Evolutionary conservation across 495 filamentous ascomycete species (phyloP), one percentile per base, ranked within the genome.

Genomic region (Aspergillus saccharolyticus): DNA sequence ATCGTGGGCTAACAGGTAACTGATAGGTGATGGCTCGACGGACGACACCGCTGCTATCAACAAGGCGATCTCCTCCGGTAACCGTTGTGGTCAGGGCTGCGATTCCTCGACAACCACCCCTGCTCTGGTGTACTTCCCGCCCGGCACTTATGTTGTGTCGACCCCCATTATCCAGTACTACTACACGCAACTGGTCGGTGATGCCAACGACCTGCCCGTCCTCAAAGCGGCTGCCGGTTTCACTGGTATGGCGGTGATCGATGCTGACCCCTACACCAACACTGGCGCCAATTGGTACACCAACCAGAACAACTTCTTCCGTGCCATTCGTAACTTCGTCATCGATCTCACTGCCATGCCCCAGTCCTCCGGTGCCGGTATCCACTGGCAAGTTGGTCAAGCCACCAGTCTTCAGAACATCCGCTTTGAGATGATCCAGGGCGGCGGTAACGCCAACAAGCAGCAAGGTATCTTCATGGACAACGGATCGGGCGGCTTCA

Each of bases 251-350:
- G 93, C 85, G 18, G 80, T 98, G 20, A 90, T 98, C 63, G 92
- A 97, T 63, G 77, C 90, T 9, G 88, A 98, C 62, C 92, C 92
- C 0, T 97, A 98, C 66, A 64, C 80, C 25, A 71, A 76, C 6
- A 64, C 69, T 9, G 86, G 83, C 20, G 67, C 62, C 56, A 87
- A 88, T 67, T 89, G 86, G 84, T 96, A 86, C 74, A 90, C 87
- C 61, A 96, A 96, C 71, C 88, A 96, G 74, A 98, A 97, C 84
- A 97, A 98, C 78, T 98, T 98, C 80, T 97, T 91, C 82, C 91
- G 94, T 46, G 89, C 95, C 63, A 78, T 98, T 61, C 90, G 95
- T 70, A 97, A 98, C 77, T 89, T 98, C 63, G 80, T 91, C 64
- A 87, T 98, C 69, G 94, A 98, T 68, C 71, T 92, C 45, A 91